These are phyloP conservation scores for Malus hybrid DNA, from an alignment of 331 rosid species.

Conservation along the genomic window DNA sequence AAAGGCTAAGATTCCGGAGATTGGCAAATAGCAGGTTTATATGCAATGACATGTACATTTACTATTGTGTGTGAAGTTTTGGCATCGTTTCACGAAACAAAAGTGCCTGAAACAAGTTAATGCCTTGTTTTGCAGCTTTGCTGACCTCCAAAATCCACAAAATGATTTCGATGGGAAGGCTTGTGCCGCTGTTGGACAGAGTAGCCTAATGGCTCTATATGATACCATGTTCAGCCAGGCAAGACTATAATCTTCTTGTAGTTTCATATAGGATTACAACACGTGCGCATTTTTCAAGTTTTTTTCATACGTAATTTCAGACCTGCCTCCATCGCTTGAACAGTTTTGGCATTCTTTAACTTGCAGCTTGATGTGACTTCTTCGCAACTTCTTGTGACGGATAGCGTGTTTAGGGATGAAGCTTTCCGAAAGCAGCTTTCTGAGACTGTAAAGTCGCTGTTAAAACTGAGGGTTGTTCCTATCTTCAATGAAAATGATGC, in stretches of 20 bases:
- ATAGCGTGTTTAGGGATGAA: conserved; percentile 52
- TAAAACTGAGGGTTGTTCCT: conserved; percentile 64
- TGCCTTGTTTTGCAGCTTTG: conserved; percentile 47
- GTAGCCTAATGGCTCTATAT: conserved; percentile 95
- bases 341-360: neutral
- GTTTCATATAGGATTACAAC: neutral
- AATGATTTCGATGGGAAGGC: conserved; percentile 77
- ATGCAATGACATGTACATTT: neutral
- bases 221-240: conserved; percentile 92
- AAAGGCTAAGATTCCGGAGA: conserved; percentile 78
- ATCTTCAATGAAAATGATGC: conserved; percentile 94
- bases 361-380: conserved; percentile 92
- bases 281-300: too few relatives aligned
- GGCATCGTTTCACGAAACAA: neutral
- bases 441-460: conserved; percentile 60
- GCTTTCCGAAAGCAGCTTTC: conserved; percentile 68
- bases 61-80: neutral
- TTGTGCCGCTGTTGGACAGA: conserved; percentile 92
- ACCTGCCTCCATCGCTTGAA: neutral
- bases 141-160: conserved; percentile 75
- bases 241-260: neutral
- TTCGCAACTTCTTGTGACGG: conserved; percentile 94
- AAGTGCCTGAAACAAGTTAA: conserved; percentile 7
- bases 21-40: conserved; percentile 81
- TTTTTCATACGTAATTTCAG: neutral